Conservation (phyloP, 139 green algal species). For the Auxenochlorella protothecoides region DNA sequence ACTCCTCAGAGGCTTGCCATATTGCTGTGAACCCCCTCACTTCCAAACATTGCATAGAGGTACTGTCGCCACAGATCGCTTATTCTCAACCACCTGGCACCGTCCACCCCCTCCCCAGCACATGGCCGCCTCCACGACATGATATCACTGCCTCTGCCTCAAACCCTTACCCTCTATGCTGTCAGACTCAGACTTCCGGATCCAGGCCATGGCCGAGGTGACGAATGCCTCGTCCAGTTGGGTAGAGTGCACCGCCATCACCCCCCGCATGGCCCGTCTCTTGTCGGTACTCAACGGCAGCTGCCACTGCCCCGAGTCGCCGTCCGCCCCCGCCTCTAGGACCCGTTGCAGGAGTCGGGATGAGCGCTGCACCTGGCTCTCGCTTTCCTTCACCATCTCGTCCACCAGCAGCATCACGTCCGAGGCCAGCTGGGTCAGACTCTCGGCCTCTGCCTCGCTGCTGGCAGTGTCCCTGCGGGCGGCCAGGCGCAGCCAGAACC, state of each 20-base stretch:
- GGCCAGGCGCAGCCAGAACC: constrained; percentile 86
- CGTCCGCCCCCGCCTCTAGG: constrained; percentile 64
- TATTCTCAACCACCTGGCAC: too few species aligned
- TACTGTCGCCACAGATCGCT: too few species aligned
- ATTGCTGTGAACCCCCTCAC: too few species aligned
- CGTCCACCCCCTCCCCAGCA: too few species aligned
- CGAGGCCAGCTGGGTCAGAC: constrained; percentile 25
- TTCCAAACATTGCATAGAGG: too few species aligned
- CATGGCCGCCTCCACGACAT: too few species aligned
- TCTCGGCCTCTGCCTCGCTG: constrained; percentile 39
- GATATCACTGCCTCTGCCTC: too few species aligned
- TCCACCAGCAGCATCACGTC: constrained; percentile 78
- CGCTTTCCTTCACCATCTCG: constrained; percentile 55
- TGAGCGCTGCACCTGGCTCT: constrained; percentile 60
- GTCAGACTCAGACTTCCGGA: constrained; percentile 73
- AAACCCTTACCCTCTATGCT: constrained; percentile 40
- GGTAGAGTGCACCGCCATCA: constrained; percentile 5
- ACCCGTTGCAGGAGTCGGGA: constrained; percentile 58
- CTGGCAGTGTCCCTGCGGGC: constrained; percentile 56
- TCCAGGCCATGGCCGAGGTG: constrained; percentile 79
- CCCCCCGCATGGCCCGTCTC: constrained; percentile 35
- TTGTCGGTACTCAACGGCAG: constrained; percentile 58
- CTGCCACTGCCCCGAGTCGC: constrained; percentile 70
- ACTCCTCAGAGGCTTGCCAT: too few species aligned
- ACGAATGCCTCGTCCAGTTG: constrained; percentile 64